Percentiles rank a stretch among this genome's conserved stretches.
Evolutionary conservation across 1,284 basidiomycete species (phyloP).

Genomic region (Blastosporella zonata): DNA sequence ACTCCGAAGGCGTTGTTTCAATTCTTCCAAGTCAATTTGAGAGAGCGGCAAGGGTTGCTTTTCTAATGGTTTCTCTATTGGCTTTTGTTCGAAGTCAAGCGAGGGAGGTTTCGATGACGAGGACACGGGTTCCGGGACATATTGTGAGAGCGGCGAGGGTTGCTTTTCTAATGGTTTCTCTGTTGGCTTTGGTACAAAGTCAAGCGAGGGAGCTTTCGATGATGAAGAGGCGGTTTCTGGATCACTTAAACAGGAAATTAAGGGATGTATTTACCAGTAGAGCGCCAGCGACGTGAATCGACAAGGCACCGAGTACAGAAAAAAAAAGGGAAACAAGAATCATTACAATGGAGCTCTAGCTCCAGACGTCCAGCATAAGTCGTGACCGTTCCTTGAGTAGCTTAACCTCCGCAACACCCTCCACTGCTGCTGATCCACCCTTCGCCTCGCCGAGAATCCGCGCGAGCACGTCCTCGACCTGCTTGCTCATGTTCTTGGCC

Average conservation of each 20-base stretch:
- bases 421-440: conserved; percentile 80
- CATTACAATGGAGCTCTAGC: conserved; percentile 35
- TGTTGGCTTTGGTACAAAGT: conserved; percentile 1
- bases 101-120: conserved; percentile 1
- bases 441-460: conserved; percentile 92
- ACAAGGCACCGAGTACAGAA: conserved; percentile 4
- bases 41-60: conserved; percentile 13
- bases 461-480: conserved; percentile 86
- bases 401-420: conserved; percentile 90
- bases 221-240: conserved; percentile 3
- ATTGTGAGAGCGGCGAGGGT: conserved; percentile 16
- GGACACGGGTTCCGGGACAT: conserved; percentile 1
- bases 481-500: conserved; percentile 93
- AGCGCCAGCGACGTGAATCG: conserved; percentile 11
- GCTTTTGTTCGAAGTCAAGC: conserved; percentile 3
- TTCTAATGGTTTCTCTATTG: conserved; percentile 7
- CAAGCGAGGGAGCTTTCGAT: conserved; percentile 2
- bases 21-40: conserved; percentile 27
- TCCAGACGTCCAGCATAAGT: conserved; percentile 82
- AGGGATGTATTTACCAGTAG: conserved; percentile 12
- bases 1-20: conserved; percentile 43
- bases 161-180: conserved; percentile 7
- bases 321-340: conserved; percentile 5
- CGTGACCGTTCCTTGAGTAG: conserved; percentile 89
- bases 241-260: conserved; percentile 10